Evolutionary conservation across 2,329 filamentous ascomycete species (phyloP), one percentile per base, ranked within the genome.

Genomic region (Talaromyces funiculosus): DNA sequence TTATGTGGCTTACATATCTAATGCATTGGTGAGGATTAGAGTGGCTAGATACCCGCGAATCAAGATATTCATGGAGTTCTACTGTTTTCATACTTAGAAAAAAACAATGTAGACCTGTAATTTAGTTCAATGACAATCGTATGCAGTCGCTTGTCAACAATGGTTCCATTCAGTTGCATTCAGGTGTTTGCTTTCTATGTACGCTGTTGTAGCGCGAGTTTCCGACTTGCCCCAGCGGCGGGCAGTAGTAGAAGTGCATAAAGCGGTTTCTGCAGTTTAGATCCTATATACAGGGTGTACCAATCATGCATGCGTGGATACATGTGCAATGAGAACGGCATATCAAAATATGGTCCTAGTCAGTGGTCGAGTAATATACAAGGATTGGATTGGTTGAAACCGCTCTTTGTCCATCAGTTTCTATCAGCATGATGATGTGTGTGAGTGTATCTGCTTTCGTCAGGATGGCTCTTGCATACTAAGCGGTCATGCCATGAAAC

Each of bases 11-110:
- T 38, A 54, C 24, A 53, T 24, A 57, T 24, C 31, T 55, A 38
- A 64, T 57, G 63, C 63, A 63, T 63, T 64, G 38, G 63, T 60
- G 61, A 63, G 53, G 45, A 57, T 45, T 58, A 58, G 58, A 58
- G 42, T 55, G 54, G 61, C 53, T 54, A 54, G 22, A 54, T 54
- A 43, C 35, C 40, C 67, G 68, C 35, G 65, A 70, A 4, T 65
- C 53, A 18, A 81, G 79, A 47, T 47, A 29, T 47, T 43, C 43
- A 26, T 47, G 43, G 43, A n/a, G n/a, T n/a, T n/a, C n/a, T 47
- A 26, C 16, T 47, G 14, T 29, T 20, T 18, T 10, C 7, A 29
- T 45, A 43, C 12, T 33, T 33, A 10, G 12, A 12, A 3, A 5
- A 33, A 31, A n/a, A n/a, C n/a, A n/a, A n/a, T n/a, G n/a, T n/a